Conservation (phyloP, 352 stramenopile genomes). For the Phytopythium aichiense region DNA sequence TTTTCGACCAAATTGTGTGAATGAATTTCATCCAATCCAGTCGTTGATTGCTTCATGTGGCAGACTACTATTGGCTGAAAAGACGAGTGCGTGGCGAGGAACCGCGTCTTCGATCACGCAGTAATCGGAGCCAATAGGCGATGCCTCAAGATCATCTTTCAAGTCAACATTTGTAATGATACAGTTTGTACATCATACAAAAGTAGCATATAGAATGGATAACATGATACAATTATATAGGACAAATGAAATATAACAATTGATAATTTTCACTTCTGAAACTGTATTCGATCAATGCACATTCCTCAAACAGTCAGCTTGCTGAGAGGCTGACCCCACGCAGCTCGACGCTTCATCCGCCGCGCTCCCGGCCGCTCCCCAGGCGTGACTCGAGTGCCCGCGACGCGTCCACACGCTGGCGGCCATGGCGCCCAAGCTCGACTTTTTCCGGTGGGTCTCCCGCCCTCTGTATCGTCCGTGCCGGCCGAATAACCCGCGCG, state of each 20-base stretch:
- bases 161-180: too few relatives aligned
- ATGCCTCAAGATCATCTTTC: too few relatives aligned
- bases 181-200: too few relatives aligned
- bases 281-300: too few relatives aligned
- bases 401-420: not conserved
- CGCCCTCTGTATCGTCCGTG: not conserved
- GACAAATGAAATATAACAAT: too few relatives aligned
- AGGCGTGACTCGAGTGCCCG: not conserved
- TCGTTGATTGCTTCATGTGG: not conserved
- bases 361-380: not conserved
- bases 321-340: not conserved
- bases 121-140: too few relatives aligned
- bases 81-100: too few relatives aligned
- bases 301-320: conserved; percentile 1
- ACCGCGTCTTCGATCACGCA: too few relatives aligned
- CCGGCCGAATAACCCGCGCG: conserved; percentile 5
- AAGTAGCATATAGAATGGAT: too few relatives aligned
- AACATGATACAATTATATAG: too few relatives aligned
- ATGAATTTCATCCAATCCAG: not conserved
- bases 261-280: too few relatives aligned
- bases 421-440: conserved; percentile 26
- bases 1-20: not conserved
- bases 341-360: not conserved
- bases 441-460: conserved; percentile 59
- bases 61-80: not conserved